Evolutionary conservation across 2,329 filamentous ascomycete species (phyloP), one percentile per base, ranked within the genome.

Genomic region (Periconia sp.): DNA sequence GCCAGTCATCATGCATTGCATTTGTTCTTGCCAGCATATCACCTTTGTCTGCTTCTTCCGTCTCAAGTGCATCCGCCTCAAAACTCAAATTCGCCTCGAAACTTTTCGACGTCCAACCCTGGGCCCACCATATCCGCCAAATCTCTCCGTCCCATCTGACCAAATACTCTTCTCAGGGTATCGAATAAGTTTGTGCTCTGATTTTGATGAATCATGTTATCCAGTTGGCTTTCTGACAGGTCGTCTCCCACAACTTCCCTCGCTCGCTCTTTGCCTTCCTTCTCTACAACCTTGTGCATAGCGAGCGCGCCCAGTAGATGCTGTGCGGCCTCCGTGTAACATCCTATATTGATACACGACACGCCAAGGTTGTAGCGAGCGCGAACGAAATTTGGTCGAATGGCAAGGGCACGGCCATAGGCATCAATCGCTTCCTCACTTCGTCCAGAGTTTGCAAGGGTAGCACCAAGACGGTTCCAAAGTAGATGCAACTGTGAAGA

Each of bases 321-420:
- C 56, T 91, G 89, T 2, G 94, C 94, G 0, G 94, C 94, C 77
- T 97, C 91, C 15, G 90, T 88, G 72, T 92, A 92, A 75, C 93
- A 97, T 50, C 92, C 92, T 63, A 97, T 96, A 76, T 97, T 97
- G 74, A 99, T 97, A 75, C 94, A 97, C 55, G 86, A 91, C 10
- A 97, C 94, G 44, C 94, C 94, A 1, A 99, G 85, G 75, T 99
- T 99, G 79, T 99, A 99, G 43, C 94, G 85, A 2, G 94, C 94
- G 54, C 94, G 90, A 17, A 99, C 95, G 71, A 99, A 99, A 78
- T 99, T 99, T 50, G 93, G 91, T 52, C 92, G 89, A 56, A 97
- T 84, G 42, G 87, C 88, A 9, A 99, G 84, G 0, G 94, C 94
- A 70, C 93, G 91, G 68, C 95, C 92, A 75, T 99, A 99, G 1